These are phyloP conservation scores for Auricularia heimuer DNA, from an alignment of 768 basidiomycete species.

Conservation along the genomic window DNA sequence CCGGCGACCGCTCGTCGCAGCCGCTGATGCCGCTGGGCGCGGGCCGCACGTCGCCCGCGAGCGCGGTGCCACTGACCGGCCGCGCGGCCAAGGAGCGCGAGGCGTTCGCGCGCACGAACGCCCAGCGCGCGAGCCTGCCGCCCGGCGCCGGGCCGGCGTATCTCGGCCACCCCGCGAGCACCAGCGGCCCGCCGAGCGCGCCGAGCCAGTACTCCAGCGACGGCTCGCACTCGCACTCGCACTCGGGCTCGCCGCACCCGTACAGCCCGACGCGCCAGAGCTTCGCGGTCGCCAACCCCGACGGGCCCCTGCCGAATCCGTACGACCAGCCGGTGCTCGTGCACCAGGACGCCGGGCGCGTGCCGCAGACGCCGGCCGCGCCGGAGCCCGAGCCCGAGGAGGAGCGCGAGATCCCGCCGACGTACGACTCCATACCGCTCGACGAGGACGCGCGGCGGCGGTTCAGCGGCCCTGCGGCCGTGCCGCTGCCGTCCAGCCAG, in stretches of 20 bases:
- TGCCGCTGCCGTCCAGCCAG: background rate
- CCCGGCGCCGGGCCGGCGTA: background rate
- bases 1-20: background rate
- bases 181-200: background rate
- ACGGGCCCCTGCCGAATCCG: background rate
- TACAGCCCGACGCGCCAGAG: background rate
- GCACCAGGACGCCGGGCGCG: conserved; percentile 10
- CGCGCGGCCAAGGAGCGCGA: conserved; percentile 2
- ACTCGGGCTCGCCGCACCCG: background rate
- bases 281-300: background rate
- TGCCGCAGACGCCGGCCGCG: background rate
- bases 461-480: background rate
- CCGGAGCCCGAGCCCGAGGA: conserved; percentile 1
- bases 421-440: conserved; percentile 9
- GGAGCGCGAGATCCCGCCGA: conserved; percentile 10
- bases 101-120: background rate
- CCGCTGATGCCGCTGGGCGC: background rate
- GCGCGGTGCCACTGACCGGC: background rate
- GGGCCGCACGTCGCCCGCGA: background rate
- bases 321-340: conserved; percentile 5
- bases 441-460: conserved; percentile 4
- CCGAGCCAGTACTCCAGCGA: background rate
- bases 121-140: background rate
- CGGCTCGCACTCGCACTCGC: background rate
- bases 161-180: background rate